Base-by-base conservation (phyloP, 805 yeast genomes). In the Pichia pseudocactophila region DNA sequence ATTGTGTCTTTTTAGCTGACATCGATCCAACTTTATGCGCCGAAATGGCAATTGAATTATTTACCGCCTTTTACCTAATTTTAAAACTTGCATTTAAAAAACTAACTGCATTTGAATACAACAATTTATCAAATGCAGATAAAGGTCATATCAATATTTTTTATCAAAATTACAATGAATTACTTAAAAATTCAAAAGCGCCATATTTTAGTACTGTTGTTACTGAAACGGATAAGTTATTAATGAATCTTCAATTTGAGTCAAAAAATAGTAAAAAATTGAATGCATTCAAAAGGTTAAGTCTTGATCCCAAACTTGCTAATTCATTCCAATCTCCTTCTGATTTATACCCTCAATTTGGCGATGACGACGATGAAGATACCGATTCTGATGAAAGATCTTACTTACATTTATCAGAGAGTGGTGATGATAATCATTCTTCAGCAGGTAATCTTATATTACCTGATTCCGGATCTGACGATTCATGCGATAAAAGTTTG, bases 261-360 rank as follows among this genome's bases (percentile, higher is more conserved):
- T 12, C 8, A 10, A 32, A 10, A 16, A 6, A 6, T n/a, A 7
- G 5, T 32, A 7, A 7, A 16, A 32, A 11, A n/a, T 7, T 6
- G 6, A n/a, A 16, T 6, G 35, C 5, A 7, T 19, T 32, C 7
- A 32, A 32, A 18, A 26, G 36, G 22, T 37, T 13, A 32, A 33
- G 41, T 19, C 17, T 42, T 16, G 45, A 42, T 30, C 37, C 38
- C 2, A 42, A 37, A 7, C 7, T 2, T 20, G 11, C 17, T 4
- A 17, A 34, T 16, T 30, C 16, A 10, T 18, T 19, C 12, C 26
- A 34, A 15, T 42, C 45, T 13, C 41, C 41, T 3, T 34, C 31
- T 12, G 45, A 42, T 3, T 30, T 42, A 10, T 42, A 42, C 22
- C 45, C 45, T 13, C 40, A 41, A 33, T 27, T 32, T 7, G 40